phyloP scores from a whole-genome alignment of 2,329 filamentous ascomycete species.

The Tolypocladium guangdongense region DNA sequence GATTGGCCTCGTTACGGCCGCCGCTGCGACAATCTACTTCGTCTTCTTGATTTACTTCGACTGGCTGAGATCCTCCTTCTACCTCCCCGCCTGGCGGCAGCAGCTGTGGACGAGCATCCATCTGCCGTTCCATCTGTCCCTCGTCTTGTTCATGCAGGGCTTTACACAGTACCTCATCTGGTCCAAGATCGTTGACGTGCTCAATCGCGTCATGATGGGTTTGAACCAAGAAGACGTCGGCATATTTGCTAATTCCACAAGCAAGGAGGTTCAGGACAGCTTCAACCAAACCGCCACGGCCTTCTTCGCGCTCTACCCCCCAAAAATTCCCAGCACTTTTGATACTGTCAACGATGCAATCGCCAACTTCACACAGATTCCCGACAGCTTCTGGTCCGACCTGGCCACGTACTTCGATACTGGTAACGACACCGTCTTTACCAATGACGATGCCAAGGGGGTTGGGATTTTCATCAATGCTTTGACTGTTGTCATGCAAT shows the following conservation, averaged over 20 bases:
- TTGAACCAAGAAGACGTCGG: constrained; percentile 5
- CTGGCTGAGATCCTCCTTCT: constrained; percentile 50
- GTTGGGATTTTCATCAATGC: constrained; percentile 2
- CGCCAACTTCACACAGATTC: constrained; percentile 15
- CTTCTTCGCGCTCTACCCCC: constrained; percentile 17
- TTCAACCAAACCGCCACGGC: constrained; percentile 7
- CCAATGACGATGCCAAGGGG: not conserved
- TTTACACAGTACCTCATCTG: constrained; percentile 44
- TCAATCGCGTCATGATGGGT: constrained; percentile 9
- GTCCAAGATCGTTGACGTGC: constrained; percentile 26
- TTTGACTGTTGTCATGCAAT: constrained; percentile 5
- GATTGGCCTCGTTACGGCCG: constrained; percentile 28
- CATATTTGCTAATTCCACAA: constrained; percentile 9
- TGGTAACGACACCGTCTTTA: not conserved
- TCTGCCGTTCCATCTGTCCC: constrained; percentile 51
- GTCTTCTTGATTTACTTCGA: constrained; percentile 42
- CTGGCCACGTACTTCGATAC: constrained; percentile 6
- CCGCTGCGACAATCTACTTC: constrained; percentile 30
- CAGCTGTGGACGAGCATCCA: constrained; percentile 47
- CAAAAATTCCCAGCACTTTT: constrained; percentile 11
- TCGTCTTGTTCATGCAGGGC: constrained; percentile 54
- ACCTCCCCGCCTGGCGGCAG: constrained; percentile 45
- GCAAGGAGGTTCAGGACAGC: constrained; percentile 6
- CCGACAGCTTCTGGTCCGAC: constrained; percentile 16
- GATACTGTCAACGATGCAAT: constrained; percentile 13